Conservation (phyloP, 495 filamentous ascomycete genomes). For the Penicillium salamii region DNA sequence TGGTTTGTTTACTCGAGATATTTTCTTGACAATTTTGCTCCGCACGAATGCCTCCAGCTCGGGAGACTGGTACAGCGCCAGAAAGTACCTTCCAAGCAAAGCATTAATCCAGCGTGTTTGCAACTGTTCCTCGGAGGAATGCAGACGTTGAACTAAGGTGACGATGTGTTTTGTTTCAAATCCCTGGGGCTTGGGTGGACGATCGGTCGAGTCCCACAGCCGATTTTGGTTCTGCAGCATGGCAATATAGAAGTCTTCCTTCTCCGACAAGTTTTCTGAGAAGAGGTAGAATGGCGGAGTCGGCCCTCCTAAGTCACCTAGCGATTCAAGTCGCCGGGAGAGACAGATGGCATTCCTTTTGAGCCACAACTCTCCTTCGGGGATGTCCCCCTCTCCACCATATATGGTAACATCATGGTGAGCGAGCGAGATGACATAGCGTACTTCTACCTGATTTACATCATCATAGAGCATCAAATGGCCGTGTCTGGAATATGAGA, state of each 20-base stretch:
- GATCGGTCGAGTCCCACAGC: slow-evolving; percentile 50
- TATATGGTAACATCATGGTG: slow-evolving; percentile 86
- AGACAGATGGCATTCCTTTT: slow-evolving; percentile 93
- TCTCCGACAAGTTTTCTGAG: slow-evolving; percentile 88
- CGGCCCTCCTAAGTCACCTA: slow-evolving; percentile 56
- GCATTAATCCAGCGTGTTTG: slow-evolving; percentile 96
- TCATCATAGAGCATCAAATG: slow-evolving; percentile 98
- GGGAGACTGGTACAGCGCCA: slow-evolving; percentile 80
- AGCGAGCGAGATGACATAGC: slow-evolving; percentile 88
- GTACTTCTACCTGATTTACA: slow-evolving; percentile 80
- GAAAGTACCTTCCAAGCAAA: slow-evolving; percentile 79
- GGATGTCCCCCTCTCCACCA: slow-evolving; percentile 74
- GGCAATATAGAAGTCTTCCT: slow-evolving; percentile 97
- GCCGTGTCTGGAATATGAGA: slow-evolving; percentile 63
- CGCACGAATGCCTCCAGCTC: slow-evolving; percentile 75
- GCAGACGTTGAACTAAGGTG: slow-evolving; percentile 78
- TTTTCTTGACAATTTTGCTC: slow-evolving; percentile 93
- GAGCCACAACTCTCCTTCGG: slow-evolving; percentile 90
- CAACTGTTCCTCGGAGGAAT: slow-evolving; percentile 87
- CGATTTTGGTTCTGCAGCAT: slow-evolving; percentile 81
- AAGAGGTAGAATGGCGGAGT: slow-evolving; percentile 88
- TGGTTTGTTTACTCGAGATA: slow-evolving; percentile 87
- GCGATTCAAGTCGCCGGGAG: slow-evolving; percentile 61
- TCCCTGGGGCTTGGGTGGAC: slow-evolving; percentile 67
- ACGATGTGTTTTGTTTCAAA: slow-evolving; percentile 85